A percentile compares a stretch with the other conserved stretches of the same genome.
Evolutionary conservation across 169 alveolate genomes (phyloP).

Genomic region (Eimeria tenella): DNA sequence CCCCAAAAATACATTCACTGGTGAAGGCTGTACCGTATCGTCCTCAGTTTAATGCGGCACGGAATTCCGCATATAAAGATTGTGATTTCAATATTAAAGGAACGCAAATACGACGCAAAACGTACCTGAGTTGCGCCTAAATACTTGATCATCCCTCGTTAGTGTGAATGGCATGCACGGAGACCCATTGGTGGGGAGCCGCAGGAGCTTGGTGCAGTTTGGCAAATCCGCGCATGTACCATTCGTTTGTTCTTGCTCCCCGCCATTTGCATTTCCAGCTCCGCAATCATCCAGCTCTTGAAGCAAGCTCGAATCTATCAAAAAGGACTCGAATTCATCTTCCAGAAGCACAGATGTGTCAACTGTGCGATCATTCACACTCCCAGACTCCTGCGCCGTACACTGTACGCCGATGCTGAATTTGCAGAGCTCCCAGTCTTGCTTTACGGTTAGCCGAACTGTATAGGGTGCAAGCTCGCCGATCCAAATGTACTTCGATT

Average conservation of each 20-base stretch:
- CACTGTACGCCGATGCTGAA: slow-evolving; percentile 58
- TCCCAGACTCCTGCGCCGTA: slow-evolving; percentile 52
- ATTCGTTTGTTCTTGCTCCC: not conserved
- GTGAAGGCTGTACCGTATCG: too few relatives aligned
- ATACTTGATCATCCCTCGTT: not conserved
- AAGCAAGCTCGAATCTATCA: not conserved
- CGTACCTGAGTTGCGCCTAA: too few relatives aligned
- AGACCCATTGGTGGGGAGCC: slow-evolving; percentile 53
- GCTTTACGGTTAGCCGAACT: slow-evolving; percentile 50
- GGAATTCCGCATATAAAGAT: too few relatives aligned
- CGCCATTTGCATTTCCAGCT: too few relatives aligned
- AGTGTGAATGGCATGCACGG: slow-evolving; percentile 50
- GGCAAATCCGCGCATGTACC: slow-evolving; percentile 8
- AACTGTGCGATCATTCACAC: slow-evolving; percentile 49
- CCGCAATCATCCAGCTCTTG: not conserved
- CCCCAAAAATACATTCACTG: too few relatives aligned
- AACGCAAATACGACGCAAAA: too few relatives aligned
- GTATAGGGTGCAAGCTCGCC: slow-evolving; percentile 73
- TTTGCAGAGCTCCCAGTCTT: slow-evolving; percentile 42
- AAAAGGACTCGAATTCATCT: slow-evolving; percentile 60
- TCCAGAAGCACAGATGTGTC: slow-evolving; percentile 36
- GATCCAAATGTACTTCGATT: slow-evolving; percentile 50
- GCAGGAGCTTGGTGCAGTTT: slow-evolving; percentile 40
- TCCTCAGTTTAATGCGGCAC: too few relatives aligned
- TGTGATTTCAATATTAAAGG: too few relatives aligned